These are phyloP conservation scores for Boletus edulis DNA, from an alignment of 768 basidiomycete genomes.

Conservation along the genomic window DNA sequence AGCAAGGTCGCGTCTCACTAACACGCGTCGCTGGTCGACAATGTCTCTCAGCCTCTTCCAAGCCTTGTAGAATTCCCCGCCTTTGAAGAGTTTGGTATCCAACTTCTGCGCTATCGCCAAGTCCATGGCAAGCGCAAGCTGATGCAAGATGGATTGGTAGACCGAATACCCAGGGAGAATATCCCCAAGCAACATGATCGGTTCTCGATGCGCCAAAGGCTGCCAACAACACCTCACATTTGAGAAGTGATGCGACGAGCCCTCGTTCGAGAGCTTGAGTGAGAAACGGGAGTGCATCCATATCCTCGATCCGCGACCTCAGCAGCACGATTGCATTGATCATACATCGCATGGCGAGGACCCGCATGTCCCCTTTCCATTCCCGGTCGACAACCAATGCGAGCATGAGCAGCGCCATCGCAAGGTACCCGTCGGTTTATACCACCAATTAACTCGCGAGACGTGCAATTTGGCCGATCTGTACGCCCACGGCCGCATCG, in stretches of 20 bases:
- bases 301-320: conserved; percentile 18
- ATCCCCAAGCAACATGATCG: conserved; percentile 10
- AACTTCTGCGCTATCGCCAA: conserved; percentile 1
- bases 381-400: conserved; percentile 10
- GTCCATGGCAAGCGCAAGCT: conserved; percentile 10
- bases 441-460: no score
- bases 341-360: conserved; percentile 22
- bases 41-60: conserved; percentile 20
- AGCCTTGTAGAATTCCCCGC: conserved; percentile 18
- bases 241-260: conserved; percentile 24
- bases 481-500: no score
- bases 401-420: not conserved
- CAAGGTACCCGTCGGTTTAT: no score
- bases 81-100: conserved; percentile 12
- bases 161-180: conserved; percentile 24
- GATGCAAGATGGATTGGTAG: conserved; percentile 24
- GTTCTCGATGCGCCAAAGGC: conserved; percentile 1
- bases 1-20: conserved; percentile 16
- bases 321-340: conserved; percentile 19
- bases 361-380: conserved; percentile 11
- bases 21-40: conserved; percentile 18
- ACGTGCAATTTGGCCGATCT: no score
- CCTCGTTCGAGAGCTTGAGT: conserved; percentile 21
- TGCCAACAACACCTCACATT: conserved; percentile 21
- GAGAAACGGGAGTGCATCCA: conserved; percentile 27